phyloP scores from a whole-genome alignment of 768 basidiomycete species.

The Mrakia gelida region DNA sequence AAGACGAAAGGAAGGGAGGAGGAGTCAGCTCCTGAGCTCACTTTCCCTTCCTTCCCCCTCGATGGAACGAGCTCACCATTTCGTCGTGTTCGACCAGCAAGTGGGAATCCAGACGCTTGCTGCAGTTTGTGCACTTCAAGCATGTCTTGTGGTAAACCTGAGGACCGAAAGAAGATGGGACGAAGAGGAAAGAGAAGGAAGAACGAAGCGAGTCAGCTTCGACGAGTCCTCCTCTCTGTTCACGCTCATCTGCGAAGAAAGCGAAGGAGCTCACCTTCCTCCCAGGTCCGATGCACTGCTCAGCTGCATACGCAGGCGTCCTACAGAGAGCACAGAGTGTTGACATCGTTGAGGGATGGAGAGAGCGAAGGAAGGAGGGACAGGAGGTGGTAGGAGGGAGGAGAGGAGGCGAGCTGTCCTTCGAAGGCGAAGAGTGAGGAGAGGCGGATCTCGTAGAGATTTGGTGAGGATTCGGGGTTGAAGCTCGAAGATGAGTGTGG shows the following conservation, averaged over 20 bases:
- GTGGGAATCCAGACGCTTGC: constrained; percentile 41
- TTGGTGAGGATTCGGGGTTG: too few relatives aligned
- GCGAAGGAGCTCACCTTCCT: background rate
- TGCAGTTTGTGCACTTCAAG: constrained; percentile 40
- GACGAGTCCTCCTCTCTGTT: background rate
- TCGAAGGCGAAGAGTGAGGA: background rate
- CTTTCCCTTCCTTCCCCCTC: background rate
- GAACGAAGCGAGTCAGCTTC: background rate
- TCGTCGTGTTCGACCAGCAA: constrained; percentile 41
- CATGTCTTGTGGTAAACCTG: constrained; percentile 42
- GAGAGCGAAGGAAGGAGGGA: background rate
- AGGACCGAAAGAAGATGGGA: background rate
- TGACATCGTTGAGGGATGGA: background rate
- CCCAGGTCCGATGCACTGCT: constrained; percentile 10
- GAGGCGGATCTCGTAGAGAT: too few relatives aligned
- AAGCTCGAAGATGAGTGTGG: too few relatives aligned
- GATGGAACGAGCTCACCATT: constrained; percentile 32
- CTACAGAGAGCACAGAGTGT: constrained; percentile 1
- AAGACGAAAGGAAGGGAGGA: background rate
- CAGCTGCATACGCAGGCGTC: constrained; percentile 2
- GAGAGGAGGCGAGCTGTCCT: background rate
- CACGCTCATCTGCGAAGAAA: constrained; percentile 11
- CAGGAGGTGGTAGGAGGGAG: background rate
- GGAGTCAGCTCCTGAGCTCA: background rate
- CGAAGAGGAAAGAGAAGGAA: background rate